Evolutionary conservation across 805 yeast genomes (phyloP).

Genomic region (Candida ipomoeae): DNA sequence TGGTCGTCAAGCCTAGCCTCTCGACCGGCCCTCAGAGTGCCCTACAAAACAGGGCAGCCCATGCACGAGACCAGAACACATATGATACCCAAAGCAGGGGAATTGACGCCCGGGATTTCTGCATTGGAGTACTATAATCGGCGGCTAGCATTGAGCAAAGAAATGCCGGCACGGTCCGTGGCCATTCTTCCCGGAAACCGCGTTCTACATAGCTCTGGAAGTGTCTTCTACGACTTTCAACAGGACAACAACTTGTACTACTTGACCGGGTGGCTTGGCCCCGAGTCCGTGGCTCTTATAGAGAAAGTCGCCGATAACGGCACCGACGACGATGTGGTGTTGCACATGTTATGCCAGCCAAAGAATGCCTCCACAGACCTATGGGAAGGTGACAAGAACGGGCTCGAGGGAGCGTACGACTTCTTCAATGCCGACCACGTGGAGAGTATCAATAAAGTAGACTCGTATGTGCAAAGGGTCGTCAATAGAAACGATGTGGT

Average conservation of each 20-base stretch:
- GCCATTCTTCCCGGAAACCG: slow-evolving; percentile 73
- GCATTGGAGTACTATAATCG: slow-evolving; percentile 79
- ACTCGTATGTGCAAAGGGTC: slow-evolving; percentile 43
- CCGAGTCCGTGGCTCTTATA: slow-evolving; percentile 65
- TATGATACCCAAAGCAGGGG: slow-evolving; percentile 66
- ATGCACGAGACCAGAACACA: slow-evolving; percentile 78
- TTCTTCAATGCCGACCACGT: slow-evolving; percentile 85
- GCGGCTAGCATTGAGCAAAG: slow-evolving; percentile 52
- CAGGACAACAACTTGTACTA: slow-evolving; percentile 88
- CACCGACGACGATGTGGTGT: slow-evolving; percentile 45
- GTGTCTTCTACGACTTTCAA: slow-evolving; percentile 88
- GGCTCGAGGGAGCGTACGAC: slow-evolving; percentile 74
- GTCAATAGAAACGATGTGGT: slow-evolving; percentile 47
- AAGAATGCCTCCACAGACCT: slow-evolving; percentile 72
- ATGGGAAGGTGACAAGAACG: slow-evolving; percentile 96
- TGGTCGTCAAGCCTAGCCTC: slow-evolving; percentile 13
- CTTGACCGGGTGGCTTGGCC: slow-evolving; percentile 90
- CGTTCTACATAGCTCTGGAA: slow-evolving; percentile 78
- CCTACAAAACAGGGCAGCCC: slow-evolving; percentile 74
- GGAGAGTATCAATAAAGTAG: slow-evolving; percentile 44
- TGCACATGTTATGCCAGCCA: slow-evolving; percentile 84
- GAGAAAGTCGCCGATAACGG: slow-evolving; percentile 55
- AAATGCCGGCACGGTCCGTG: slow-evolving; percentile 58
- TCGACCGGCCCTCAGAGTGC: slow-evolving; percentile 23
- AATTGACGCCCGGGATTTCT: slow-evolving; percentile 82